Evolutionary conservation across 768 basidiomycete genomes (phyloP).

Genomic region (Phlegmacium glaucopus): DNA sequence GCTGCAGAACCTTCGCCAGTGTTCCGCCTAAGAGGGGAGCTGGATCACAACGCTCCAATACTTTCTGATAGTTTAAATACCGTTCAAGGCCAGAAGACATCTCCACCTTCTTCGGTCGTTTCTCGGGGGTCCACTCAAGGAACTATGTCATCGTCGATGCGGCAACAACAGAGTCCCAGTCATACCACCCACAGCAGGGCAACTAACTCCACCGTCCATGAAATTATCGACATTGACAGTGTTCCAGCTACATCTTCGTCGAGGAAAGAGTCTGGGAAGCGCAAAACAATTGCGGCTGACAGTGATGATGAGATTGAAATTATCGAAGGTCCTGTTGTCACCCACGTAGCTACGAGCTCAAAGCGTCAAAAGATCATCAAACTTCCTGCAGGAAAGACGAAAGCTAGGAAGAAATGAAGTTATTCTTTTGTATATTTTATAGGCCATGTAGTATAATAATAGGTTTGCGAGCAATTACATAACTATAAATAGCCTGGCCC

Average conservation of each 20-base stretch:
- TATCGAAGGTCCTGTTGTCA: conserved; percentile 40
- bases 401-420: conserved; percentile 38
- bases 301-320: conserved; percentile 59
- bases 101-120: conserved; percentile 39
- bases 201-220: conserved; percentile 42
- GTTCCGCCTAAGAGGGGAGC: conserved; percentile 16
- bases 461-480: neutral
- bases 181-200: conserved; percentile 34
- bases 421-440: neutral
- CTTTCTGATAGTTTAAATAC: conserved; percentile 8
- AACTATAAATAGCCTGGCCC: neutral
- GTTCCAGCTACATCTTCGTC: conserved; percentile 22
- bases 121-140: conserved; percentile 45
- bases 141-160: conserved; percentile 49
- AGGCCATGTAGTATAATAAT: neutral
- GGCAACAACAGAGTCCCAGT: conserved; percentile 49
- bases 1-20: conserved; percentile 27
- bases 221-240: conserved; percentile 39
- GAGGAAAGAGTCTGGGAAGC: conserved; percentile 34
- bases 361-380: conserved; percentile 34
- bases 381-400: conserved; percentile 30
- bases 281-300: conserved; percentile 38
- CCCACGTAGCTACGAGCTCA: conserved; percentile 13
- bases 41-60: conserved; percentile 11
- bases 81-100: conserved; percentile 24